Base-by-base conservation (phyloP, 345 rosid genomes). In the Boechera retrofracta region DNA sequence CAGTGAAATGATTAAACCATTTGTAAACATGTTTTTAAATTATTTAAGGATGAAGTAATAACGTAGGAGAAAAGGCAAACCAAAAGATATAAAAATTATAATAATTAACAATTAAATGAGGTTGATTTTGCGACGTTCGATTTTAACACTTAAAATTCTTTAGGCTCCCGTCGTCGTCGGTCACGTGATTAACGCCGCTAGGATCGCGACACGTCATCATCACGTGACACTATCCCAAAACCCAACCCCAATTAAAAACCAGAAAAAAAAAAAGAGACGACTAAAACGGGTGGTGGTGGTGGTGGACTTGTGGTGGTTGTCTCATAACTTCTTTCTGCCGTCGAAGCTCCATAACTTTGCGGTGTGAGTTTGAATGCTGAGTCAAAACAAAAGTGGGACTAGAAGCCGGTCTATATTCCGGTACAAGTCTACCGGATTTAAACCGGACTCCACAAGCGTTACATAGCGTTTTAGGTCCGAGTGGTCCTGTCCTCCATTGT, bases 391-490 rank as follows among this genome's bases (percentile, higher is more conserved):
- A 91, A 4, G 93, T 91, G 0, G 97, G 93, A 79, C 96, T 90
- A 0, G 96, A 86, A 5, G 93, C 93, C 4, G 96, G 96, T 76
- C 96, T 79, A 63, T 90, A 90, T 60, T 90, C 96, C 42, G 96
- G 96, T 26, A 90, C 96, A 13, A 90, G 88, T 51, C 93, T 69
- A 31, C 96, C 96, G 55, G 91, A 88, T 77, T 91, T 91, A 79
- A 78, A 91, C 75, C 91, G 87, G n/a, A 91, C 93, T 4, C 97
- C 97, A 24, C 97, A 91, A 0, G 93, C 93, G 59, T 90, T 90
- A 39, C 96, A 90, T 5, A 91, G 71, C 7, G 93, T 87, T 81
- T 91, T 91, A 2, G 97, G 97, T 2, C 97, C 97, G 6, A 86
- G 67, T 3, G 97, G 97, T 16, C 97, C 97, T 3, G 97, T 85